Conservation (phyloP, 331 rosid genomes). For the Telfairia occidentalis region DNA sequence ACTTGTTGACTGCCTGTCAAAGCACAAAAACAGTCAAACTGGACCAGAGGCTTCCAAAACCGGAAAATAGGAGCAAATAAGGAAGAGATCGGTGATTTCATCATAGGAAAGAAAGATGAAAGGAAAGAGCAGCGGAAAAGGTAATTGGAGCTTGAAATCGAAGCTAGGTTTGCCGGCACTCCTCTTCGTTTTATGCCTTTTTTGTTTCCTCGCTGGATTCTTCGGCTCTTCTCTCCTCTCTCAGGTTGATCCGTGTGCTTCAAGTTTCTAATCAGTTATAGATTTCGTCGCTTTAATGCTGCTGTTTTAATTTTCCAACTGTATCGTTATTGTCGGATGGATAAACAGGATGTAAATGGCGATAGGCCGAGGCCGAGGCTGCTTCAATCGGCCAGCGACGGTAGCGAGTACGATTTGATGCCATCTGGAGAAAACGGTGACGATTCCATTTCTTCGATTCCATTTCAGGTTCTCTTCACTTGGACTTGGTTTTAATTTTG, state of each 20-base stretch:
- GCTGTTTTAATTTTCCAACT: not conserved
- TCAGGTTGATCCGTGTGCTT: slow-evolving; percentile 31
- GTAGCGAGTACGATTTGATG: slow-evolving; percentile 24
- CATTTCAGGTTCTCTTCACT: slow-evolving; percentile 60
- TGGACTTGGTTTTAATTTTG: not conserved
- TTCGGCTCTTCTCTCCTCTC: slow-evolving; percentile 36
- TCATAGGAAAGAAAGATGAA: slow-evolving; percentile 27
- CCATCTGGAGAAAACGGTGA: slow-evolving; percentile 63
- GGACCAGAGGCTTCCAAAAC: not conserved
- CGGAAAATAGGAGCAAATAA: not conserved
- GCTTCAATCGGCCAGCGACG: slow-evolving; percentile 32
- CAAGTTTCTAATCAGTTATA: not conserved
- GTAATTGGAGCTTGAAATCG: slow-evolving; percentile 31
- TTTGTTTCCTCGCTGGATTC: slow-evolving; percentile 63
- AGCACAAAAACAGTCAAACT: not conserved
- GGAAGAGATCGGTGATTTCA: slow-evolving; percentile 1
- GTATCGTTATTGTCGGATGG: not conserved
- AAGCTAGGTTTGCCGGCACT: slow-evolving; percentile 36
- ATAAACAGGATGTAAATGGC: slow-evolving; percentile 28
- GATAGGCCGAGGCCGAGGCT: slow-evolving; percentile 29
- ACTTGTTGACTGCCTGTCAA: not conserved
- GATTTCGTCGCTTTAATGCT: not conserved
- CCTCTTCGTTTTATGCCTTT: slow-evolving; percentile 38
- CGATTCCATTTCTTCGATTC: slow-evolving; percentile 53
- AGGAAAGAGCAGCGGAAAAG: slow-evolving; percentile 31